Evolutionary conservation across 1,139 yeast genomes (phyloP), one percentile per base, ranked within the genome.

Genomic region (Citeromyces siamensis): DNA sequence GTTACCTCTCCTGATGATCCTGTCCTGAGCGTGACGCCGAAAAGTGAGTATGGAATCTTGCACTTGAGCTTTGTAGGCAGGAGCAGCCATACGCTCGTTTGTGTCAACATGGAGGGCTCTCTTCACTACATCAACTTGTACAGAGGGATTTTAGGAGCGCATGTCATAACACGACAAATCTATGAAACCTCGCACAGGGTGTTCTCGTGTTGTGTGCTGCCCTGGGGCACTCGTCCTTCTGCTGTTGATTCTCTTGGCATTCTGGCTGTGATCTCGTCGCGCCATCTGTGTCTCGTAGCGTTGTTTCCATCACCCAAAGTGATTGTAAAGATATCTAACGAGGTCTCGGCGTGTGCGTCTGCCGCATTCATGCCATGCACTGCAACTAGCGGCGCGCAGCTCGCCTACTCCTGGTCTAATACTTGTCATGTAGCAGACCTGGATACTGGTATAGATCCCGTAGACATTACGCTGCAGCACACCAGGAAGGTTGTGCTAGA

Each of bases 371-470:
- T 47, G 3, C 41, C 44, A 16, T 52, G 50, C 37, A 29, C 38
- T 16, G 8, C 39, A n/a, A 39, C 51, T 4, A 42, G 54, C 37
- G 55, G 57, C 28, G 75, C 88, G 0, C 59, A 66, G 40, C 53
- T 84, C 32, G 88, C 82, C 0, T 81, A 75, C 47, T 61, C 80
- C 28, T 80, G 86, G 82, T 64, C 73, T 18, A 74, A 75, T 43
- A 26, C 17, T 14, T 26, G 31, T 10, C 62, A 63, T 10, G 47
- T 82, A 36, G 67, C 74, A 0, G 53, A 82, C 1, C 45, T 78
- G 19, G 84, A 79, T 42, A 51, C 81, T 2, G 57, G 58, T 16
- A 37, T 55, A 12, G 51, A 47, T 26, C 50, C 53, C 0, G 42
- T 68, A 9, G 61, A 60, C 35, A 44, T 75, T 21, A 62, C 65